Conservation (phyloP, 257 asterid species). For the Fraxinus anomala region DNA sequence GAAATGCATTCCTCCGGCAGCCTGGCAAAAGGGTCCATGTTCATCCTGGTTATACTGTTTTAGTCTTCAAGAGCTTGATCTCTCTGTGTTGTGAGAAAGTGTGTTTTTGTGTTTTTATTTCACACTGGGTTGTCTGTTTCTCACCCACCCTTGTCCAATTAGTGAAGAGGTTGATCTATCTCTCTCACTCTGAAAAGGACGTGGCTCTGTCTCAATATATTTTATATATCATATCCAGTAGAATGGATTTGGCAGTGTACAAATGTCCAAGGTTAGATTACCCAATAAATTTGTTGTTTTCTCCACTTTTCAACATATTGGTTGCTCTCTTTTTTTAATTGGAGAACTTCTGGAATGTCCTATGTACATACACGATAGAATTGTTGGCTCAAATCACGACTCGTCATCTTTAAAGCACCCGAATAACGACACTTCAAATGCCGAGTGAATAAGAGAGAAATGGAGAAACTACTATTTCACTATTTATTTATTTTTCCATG, state of each 20-base stretch:
- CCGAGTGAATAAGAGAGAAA: too few species aligned
- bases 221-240: background rate
- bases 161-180: background rate
- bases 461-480: too few species aligned
- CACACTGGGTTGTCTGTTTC: background rate
- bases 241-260: background rate
- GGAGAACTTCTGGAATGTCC: too few species aligned
- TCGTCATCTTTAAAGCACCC: too few species aligned
- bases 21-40: background rate
- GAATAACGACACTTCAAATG: too few species aligned
- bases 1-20: slow-evolving; percentile 29
- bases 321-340: too few species aligned
- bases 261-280: background rate
- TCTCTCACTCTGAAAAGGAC: background rate
- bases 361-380: too few species aligned
- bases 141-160: background rate
- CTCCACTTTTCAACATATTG: background rate
- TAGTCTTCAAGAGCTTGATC: background rate
- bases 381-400: too few species aligned
- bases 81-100: background rate
- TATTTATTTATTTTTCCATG: too few species aligned
- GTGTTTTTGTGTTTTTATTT: background rate
- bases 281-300: background rate
- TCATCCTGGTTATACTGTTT: background rate
- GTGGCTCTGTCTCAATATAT: background rate